Conservation (phyloP, 1,284 basidiomycete genomes). For the Athelia sp. region DNA sequence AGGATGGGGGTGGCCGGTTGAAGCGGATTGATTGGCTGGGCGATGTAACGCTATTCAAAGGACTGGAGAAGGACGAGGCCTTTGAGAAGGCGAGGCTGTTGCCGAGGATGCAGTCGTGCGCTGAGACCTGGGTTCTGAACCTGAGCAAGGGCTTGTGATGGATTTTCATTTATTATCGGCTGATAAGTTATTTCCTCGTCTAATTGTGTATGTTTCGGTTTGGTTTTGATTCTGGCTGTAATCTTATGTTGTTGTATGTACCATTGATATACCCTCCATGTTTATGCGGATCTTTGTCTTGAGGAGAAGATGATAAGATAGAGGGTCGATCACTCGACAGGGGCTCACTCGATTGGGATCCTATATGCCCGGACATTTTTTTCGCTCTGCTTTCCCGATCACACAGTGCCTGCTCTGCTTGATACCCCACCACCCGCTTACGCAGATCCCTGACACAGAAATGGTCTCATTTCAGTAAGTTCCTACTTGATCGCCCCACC, state of each 20-base stretch:
- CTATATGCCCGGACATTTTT: not conserved
- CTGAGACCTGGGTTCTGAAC: slow-evolving; percentile 34
- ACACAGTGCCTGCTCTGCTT: not conserved
- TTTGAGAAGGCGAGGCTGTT: slow-evolving; percentile 43
- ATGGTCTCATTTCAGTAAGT: slow-evolving; percentile 43
- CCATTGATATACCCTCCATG: not conserved
- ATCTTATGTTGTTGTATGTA: not conserved
- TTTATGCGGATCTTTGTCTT: too few relatives aligned
- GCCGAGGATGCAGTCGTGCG: slow-evolving; percentile 26
- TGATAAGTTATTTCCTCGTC: too few relatives aligned
- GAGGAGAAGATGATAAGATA: too few relatives aligned
- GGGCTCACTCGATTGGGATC: not conserved
- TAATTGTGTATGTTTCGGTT: too few relatives aligned
- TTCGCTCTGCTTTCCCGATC: not conserved
- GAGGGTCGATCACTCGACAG: not conserved
- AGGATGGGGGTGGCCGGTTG: slow-evolving; percentile 23
- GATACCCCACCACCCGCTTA: not conserved
- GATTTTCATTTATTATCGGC: not conserved
- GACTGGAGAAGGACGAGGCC: slow-evolving; percentile 50
- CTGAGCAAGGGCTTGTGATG: slow-evolving; percentile 14
- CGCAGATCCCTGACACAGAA: not conserved
- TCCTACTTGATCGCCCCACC: not conserved
- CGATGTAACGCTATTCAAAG: slow-evolving; percentile 47
- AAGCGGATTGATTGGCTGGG: slow-evolving; percentile 60
- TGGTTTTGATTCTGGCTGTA: not conserved